These are phyloP conservation scores for Serendipita sp. DNA, from an alignment of 768 basidiomycete genomes.

Conservation along the genomic window DNA sequence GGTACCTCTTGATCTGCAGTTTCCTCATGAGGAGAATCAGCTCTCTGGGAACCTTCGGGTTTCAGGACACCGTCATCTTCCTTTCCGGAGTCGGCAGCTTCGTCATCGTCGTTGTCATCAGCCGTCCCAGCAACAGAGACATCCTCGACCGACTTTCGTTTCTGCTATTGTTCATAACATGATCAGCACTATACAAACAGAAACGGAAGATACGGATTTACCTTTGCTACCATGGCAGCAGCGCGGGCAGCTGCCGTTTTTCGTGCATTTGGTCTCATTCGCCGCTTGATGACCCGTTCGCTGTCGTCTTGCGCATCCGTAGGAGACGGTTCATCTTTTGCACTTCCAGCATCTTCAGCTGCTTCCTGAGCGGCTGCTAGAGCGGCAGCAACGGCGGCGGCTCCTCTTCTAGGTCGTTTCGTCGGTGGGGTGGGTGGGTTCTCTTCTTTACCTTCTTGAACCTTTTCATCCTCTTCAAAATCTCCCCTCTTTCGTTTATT, in stretches of 20 bases:
- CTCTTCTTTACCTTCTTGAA: not conserved
- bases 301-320: not conserved
- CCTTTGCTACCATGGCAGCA: slow-evolving; percentile 2
- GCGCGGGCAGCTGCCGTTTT: slow-evolving; percentile 2
- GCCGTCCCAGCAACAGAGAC: not conserved
- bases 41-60: not conserved
- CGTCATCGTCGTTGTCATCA: not conserved
- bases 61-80: not conserved
- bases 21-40: not conserved
- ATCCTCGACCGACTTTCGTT: not conserved
- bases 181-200: not conserved
- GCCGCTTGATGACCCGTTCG: not conserved
- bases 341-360: slow-evolving; percentile 1
- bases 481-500: not conserved
- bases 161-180: not conserved
- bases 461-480: slow-evolving; percentile 1
- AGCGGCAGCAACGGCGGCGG: not conserved
- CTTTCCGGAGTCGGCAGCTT: not conserved
- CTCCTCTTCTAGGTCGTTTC: not conserved
- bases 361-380: not conserved
- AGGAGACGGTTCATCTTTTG: not conserved
- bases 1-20: not conserved
- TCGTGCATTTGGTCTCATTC: slow-evolving; percentile 6
- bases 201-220: not conserved
- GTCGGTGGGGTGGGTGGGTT: not conserved